Evolutionary conservation across 2,329 filamentous ascomycete genomes (phyloP), one percentile per base, ranked within the genome.

Genomic region (Gnomoniopsis sp.): DNA sequence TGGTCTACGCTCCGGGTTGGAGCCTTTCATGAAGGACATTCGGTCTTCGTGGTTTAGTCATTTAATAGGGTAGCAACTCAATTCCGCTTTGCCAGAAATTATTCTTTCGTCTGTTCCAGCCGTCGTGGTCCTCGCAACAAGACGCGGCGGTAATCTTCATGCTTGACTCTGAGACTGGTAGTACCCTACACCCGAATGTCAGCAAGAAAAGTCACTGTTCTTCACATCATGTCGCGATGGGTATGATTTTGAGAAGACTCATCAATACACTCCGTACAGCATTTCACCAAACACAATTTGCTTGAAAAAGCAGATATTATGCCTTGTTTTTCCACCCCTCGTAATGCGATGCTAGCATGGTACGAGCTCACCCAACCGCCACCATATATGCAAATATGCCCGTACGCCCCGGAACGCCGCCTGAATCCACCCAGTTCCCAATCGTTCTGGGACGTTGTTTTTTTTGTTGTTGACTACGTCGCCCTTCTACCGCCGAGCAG

Each of bases 401-500:
- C 53, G 44, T 62, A 62, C 60, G 60, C 60, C 60, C 23, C 49
- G 43, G 3, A 62, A 62, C 60, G 60, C 60, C 60, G 47, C 46
- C 46, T 23, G 36, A 55, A 38, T 51, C 53, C 41, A 26, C 57
- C 59, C 43, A 46, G 44, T 56, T 55, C 53, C 49, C 52, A 12
- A 17, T 52, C 3, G 21, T 17, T 44, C 4, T 33, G 22, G 11
- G 36, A 12, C 17, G 3, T 23, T 36, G 23, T 46, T 48, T 51
- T 46, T 52, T 19, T 4, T 15, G n/a, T 33, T 48, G n/a, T 38
- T 46, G 38, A 23, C 19, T n/a, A n/a, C 11, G 17, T n/a, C 3
- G 26, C 19, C 51, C 26, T 30, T 8, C 4, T 8, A 30, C 26
- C 8, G 26, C 4, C 26, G 26, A 30, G 26, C 8, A n/a, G 26